phyloP scores from a whole-genome alignment of 805 yeast species.

The Lipomyces sp. region DNA sequence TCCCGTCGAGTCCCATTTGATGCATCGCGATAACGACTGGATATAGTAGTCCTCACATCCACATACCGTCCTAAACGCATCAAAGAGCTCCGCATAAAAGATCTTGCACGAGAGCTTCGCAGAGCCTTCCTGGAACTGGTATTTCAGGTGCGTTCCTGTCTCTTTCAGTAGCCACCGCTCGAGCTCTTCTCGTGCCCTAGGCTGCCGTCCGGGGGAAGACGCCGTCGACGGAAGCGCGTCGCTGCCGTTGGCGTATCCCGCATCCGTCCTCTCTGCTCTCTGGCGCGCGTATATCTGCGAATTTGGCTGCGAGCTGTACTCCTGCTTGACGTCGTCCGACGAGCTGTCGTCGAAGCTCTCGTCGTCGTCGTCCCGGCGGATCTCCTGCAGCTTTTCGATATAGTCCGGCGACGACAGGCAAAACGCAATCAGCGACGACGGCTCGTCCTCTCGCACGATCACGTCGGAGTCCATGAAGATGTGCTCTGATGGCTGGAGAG shows the following conservation, averaged over 20 bases:
- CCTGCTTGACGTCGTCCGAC: conserved; percentile 18
- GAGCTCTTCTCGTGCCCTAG: conserved; percentile 35
- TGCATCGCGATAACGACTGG: conserved; percentile 87
- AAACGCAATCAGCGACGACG: conserved; percentile 89
- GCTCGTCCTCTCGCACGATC: conserved; percentile 93
- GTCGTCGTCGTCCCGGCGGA: conserved; percentile 33
- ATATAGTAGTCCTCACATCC: conserved; percentile 71
- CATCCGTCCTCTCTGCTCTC: not conserved
- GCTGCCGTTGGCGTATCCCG: not conserved
- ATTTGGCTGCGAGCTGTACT: conserved; percentile 11
- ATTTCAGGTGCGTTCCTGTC: conserved; percentile 85
- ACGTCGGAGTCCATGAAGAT: conserved; percentile 91
- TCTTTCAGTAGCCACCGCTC: conserved; percentile 74
- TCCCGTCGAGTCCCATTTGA: conserved; percentile 93
- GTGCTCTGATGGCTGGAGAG: conserved; percentile 77
- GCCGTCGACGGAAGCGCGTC: conserved; percentile 11
- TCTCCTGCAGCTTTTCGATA: conserved; percentile 53
- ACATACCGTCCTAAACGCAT: conserved; percentile 84
- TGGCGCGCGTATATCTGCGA: conserved; percentile 14
- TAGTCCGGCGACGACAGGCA: conserved; percentile 86
- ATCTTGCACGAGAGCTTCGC: conserved; percentile 87
- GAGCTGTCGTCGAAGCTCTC: conserved; percentile 7
- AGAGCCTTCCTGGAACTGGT: conserved; percentile 83
- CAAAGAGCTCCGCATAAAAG: conserved; percentile 94
- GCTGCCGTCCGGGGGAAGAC: conserved; percentile 2